These are phyloP conservation scores for Globisporangium recalcitrans DNA, from an alignment of 352 stramenopile genomes.

Conservation along the genomic window DNA sequence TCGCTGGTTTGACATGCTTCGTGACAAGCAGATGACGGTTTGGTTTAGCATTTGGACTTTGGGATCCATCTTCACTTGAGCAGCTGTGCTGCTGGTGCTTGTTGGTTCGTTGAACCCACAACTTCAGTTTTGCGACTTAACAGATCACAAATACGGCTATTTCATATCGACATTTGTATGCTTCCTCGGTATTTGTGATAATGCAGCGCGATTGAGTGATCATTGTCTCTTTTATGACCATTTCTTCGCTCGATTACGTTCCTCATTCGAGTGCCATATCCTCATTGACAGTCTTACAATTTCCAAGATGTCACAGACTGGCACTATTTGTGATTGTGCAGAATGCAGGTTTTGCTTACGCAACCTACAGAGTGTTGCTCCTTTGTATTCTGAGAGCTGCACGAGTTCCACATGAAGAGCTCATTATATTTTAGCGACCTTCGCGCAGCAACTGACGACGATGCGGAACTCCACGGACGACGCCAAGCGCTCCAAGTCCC, in stretches of 20 bases:
- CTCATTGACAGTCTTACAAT: not conserved
- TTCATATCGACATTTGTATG: not conserved
- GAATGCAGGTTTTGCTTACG: slow-evolving; percentile 1
- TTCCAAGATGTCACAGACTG: not conserved
- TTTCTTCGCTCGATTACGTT: not conserved
- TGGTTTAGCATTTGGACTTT: too few relatives aligned
- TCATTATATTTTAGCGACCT: not conserved
- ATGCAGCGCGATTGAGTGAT: not conserved
- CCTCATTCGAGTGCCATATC: not conserved
- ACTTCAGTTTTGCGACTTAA: not conserved
- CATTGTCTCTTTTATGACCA: not conserved
- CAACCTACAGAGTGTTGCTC: not conserved
- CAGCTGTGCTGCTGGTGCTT: too few relatives aligned
- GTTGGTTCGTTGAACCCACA: not conserved
- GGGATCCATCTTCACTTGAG: too few relatives aligned
- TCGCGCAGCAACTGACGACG: not conserved
- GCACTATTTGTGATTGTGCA: not conserved
- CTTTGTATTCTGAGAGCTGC: not conserved
- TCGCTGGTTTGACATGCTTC: not conserved
- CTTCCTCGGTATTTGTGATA: not conserved
- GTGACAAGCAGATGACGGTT: too few relatives aligned
- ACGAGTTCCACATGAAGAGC: too few relatives aligned
- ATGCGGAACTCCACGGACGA: slow-evolving; percentile 6
- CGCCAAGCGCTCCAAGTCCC: not conserved
- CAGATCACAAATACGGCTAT: not conserved